Evolutionary conservation across 176 grass and related monocot species (phyloP).

Genomic region (Hordeum marinum): DNA sequence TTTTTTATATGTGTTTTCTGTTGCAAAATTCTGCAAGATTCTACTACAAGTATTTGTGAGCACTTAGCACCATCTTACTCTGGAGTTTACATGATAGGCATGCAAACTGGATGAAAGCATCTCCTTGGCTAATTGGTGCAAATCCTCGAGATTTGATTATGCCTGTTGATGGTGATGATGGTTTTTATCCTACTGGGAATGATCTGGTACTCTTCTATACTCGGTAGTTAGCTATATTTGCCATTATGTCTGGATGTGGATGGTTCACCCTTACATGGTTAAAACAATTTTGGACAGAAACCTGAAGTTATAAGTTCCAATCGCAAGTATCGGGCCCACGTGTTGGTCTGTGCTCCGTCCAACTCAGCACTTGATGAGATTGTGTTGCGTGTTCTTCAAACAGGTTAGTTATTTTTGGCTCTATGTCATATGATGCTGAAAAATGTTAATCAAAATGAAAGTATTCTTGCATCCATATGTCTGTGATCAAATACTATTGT

Average conservation of each 20-base stretch:
- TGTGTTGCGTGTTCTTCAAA: constrained; percentile 76
- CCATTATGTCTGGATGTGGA: background rate
- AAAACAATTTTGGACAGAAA: constrained; percentile 59
- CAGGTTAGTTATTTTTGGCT: constrained; percentile 46
- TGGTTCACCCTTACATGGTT: constrained; percentile 16
- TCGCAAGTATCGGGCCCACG: constrained; percentile 89
- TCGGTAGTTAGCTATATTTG: constrained; percentile 7
- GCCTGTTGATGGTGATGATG: constrained; percentile 92
- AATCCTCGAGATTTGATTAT: constrained; percentile 94
- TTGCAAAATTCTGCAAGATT: background rate
- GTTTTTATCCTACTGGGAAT: constrained; percentile 95
- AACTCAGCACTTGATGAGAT: constrained; percentile 98
- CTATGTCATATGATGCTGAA: background rate
- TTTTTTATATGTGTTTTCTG: background rate
- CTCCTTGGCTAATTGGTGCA: constrained; percentile 71
- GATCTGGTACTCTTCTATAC: constrained; percentile 61
- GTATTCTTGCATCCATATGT: background rate
- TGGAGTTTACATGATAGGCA: constrained; percentile 39
- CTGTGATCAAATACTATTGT: background rate
- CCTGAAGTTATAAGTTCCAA: constrained; percentile 90
- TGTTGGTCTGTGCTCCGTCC: constrained; percentile 97
- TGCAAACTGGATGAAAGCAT: constrained; percentile 82
- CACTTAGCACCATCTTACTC: constrained; percentile 18
- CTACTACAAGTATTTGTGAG: constrained; percentile 10
- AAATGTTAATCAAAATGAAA: background rate